Evolutionary conservation across 768 basidiomycete genomes (phyloP).

Genomic region (Heimioporus sp.): DNA sequence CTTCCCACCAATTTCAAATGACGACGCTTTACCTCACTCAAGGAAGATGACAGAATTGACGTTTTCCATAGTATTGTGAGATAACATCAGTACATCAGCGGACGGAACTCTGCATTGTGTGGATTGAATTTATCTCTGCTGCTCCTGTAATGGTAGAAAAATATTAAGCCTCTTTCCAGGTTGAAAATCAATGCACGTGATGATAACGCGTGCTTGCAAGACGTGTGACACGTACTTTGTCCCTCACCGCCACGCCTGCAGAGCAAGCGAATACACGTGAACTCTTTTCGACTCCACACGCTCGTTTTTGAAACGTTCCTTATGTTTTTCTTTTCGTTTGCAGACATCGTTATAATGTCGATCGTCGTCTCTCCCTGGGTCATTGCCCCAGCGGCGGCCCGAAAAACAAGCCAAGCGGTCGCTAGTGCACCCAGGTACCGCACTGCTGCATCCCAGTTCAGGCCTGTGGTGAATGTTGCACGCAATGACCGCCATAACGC

Average conservation of each 20-base stretch:
- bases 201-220: constrained; percentile 5
- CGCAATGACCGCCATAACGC: constrained; percentile 1
- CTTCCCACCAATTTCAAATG: too few species aligned
- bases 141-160: too few species aligned
- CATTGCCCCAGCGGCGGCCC: constrained; percentile 3
- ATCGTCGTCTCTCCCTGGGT: constrained; percentile 12
- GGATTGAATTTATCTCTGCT: too few species aligned
- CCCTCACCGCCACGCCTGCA: constrained; percentile 11
- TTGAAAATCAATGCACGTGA: constrained; percentile 27
- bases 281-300: background rate
- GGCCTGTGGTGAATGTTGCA: background rate
- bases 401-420: background rate
- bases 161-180: too few species aligned
- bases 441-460: background rate
- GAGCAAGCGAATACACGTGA: constrained; percentile 4
- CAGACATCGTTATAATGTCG: constrained; percentile 11
- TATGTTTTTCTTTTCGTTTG: constrained; percentile 10
- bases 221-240: background rate
- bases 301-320: background rate
- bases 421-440: constrained; percentile 8
- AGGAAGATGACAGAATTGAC: too few species aligned
- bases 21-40: too few species aligned
- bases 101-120: background rate
- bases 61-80: too few species aligned
- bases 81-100: too few species aligned